Evolutionary conservation across 1,139 yeast genomes (phyloP), one percentile per base, ranked within the genome.

Genomic region (Tardiomyces digboiensis): DNA sequence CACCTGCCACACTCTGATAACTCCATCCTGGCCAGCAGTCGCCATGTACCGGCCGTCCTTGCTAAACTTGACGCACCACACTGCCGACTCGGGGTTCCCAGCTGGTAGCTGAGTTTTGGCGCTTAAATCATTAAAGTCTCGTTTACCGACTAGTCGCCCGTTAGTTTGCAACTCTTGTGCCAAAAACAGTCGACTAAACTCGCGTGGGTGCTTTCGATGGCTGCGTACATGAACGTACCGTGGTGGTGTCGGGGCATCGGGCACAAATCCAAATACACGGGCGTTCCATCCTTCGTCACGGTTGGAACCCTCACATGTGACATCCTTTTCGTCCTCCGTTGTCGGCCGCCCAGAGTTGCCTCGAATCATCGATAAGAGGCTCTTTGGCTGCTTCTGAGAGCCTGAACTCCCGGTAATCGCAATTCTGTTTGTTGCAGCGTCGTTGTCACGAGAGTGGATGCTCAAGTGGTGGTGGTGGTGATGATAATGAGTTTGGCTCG

Each of bases 21-120:
- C 65, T 2, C 80, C 71, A 55, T 83, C 89, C 49, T 83, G 75
- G 8, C 95, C 95, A 0, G 91, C 95, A 0, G 85, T 78, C 0
- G 96, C 96, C 53, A 88, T 60, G 57, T 73, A 86, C 59, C 77
- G 80, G 7, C 97, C 97, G 64, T 88, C 95, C 20, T 65, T 65
- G 49, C 86, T 80, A 62, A 88, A 87, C 52, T 78, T 75, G 68
- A 85, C 70, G 16, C 79, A 75, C 76, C 88, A 85, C 7, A 83
- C 70, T 16, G 89, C 86, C 33, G 20, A 10, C 19, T 37, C 43
- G 21, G 44, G 44, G 12, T 38, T 39, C 14, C 41, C 38, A 2
- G 42, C 18, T 19, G 39, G 36, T 26, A 16, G 19, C 29, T 8
- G 26, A 21, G 29, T 39, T 37, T 18, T 26, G 20, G 22, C 43